These are phyloP conservation scores for Coemansia sp. DNA, from an alignment of 192 early-diverging fungal species.

Conservation along the genomic window DNA sequence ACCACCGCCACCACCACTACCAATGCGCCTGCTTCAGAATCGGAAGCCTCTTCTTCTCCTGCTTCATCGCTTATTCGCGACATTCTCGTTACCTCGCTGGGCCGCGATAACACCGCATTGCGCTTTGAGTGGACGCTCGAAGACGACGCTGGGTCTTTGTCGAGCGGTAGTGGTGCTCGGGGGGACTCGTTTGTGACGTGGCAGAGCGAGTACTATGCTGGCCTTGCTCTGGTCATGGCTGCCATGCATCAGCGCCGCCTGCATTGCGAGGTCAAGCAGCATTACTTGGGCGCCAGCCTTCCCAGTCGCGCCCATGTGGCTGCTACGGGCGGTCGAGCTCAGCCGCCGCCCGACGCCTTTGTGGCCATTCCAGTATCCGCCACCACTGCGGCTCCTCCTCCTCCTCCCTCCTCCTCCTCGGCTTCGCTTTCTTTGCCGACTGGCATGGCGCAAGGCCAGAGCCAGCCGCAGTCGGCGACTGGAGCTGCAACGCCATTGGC, in stretches of 20 bases:
- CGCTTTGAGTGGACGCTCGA: constrained; percentile 43
- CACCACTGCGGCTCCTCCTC: neutral
- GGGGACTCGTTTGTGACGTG: constrained; percentile 24
- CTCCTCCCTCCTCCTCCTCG: neutral
- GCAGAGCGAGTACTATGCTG: constrained; percentile 34
- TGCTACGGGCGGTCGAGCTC: neutral
- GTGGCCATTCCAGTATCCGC: too few relatives aligned
- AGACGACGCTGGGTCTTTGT: neutral
- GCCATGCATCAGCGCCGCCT: constrained; percentile 34
- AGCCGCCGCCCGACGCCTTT: constrained; percentile 29
- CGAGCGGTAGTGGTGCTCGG: neutral
- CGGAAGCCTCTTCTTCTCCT: too few relatives aligned
- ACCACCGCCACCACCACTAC: neutral
- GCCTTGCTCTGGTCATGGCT: constrained; percentile 33
- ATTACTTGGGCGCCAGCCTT: constrained; percentile 21
- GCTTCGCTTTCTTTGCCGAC: too few relatives aligned
- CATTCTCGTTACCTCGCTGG: constrained; percentile 27
- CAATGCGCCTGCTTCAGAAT: too few relatives aligned
- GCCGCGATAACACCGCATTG: constrained; percentile 38
- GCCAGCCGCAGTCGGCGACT: neutral
- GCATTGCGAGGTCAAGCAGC: constrained; percentile 24
- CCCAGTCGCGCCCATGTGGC: neutral
- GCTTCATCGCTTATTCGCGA: constrained; percentile 16
- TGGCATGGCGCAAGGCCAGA: neutral
- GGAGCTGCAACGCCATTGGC: neutral